Conservation (phyloP, 148 eudicot genomes). For the Rhododendron henanense region DNA sequence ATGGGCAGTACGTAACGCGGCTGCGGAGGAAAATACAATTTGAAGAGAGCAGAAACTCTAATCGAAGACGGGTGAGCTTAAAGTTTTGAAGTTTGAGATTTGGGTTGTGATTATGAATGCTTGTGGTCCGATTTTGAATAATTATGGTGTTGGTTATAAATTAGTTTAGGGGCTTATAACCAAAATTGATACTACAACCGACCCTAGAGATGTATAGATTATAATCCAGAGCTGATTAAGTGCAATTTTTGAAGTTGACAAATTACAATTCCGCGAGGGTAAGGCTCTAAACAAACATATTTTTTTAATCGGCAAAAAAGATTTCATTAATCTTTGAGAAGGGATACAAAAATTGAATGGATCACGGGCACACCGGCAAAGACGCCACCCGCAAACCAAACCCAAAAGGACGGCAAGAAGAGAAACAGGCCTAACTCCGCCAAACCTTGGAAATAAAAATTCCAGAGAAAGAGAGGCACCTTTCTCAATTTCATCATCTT, state of each 20-base stretch:
- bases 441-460: neutral
- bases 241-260: too few relatives aligned
- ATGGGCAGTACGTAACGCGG: conserved; percentile 49
- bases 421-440: neutral
- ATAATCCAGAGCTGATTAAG: neutral
- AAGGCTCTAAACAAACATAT: neutral
- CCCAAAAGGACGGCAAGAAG: neutral
- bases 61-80: conserved; percentile 63
- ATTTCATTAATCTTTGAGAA: too few relatives aligned
- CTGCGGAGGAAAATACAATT: conserved; percentile 61
- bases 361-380: too few relatives aligned
- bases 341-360: neutral
- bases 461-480: too few relatives aligned
- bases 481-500: too few relatives aligned
- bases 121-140: neutral
- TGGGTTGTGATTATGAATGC: neutral
- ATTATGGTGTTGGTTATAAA: neutral
- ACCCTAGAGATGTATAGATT: neutral
- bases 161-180: neutral
- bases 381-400: too few relatives aligned
- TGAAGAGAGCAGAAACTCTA: conserved; percentile 64
- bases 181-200: neutral
- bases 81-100: conserved; percentile 3
- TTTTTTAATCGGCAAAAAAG: too few relatives aligned
- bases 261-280: neutral